Conservation (phyloP, 306 rosid species). For the Nissolia schottii region DNA sequence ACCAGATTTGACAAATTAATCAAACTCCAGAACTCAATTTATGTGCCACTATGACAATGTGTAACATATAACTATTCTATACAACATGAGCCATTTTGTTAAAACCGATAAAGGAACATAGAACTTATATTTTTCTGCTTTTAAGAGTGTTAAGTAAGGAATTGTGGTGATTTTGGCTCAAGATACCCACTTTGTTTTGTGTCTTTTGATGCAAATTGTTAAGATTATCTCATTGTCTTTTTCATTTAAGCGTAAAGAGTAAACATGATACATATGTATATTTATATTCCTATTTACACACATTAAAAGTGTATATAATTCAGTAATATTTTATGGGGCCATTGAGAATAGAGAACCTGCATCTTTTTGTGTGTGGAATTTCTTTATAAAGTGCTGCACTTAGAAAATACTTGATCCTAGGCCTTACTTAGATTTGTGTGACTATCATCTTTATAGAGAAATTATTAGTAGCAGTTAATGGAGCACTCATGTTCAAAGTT, state of each 20-base stretch:
- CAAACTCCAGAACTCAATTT: background rate
- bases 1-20: background rate
- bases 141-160: conserved; percentile 31
- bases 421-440: conserved; percentile 23
- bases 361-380: conserved; percentile 16
- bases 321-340: background rate
- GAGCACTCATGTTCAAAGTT: too few relatives aligned
- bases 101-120: conserved; percentile 8
- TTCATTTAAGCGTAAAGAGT: background rate
- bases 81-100: background rate
- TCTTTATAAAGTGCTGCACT: background rate
- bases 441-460: background rate
- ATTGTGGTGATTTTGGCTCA: background rate
- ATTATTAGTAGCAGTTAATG: too few relatives aligned
- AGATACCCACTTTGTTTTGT: conserved; percentile 10
- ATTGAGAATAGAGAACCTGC: background rate
- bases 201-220: conserved; percentile 26
- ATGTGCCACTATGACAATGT: background rate
- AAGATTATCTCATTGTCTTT: background rate
- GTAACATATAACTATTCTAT: too few relatives aligned
- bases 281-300: background rate
- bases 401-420: conserved; percentile 28
- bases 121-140: background rate
- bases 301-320: background rate
- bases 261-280: background rate